Base-by-base conservation (phyloP, 225 moss, liverwort and hornwort species). In the Physcomitrellopsis africana region DNA sequence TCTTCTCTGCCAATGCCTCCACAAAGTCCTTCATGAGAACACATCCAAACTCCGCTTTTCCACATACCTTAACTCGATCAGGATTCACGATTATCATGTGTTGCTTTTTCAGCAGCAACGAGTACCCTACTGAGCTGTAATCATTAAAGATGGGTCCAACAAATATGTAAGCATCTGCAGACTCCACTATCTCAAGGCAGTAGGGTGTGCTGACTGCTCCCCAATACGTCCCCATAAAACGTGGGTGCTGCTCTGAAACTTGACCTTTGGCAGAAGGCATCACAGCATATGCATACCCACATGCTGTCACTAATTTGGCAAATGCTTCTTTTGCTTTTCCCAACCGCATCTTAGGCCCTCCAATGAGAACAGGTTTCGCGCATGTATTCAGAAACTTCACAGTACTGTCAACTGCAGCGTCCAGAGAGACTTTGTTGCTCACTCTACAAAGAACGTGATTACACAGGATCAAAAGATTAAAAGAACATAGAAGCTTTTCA, bases 261-360 rank as follows among this genome's bases (percentile, higher is more conserved):
- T 78, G 80, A 51, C 88, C 88, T 79, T 88, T 88, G 53, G 88
- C 85, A 23, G 88, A 88, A 10, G 88, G 88, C 88, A 88, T 88
- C 2, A 78, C 79, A 22, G 88, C 88, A n/a, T 88, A 88, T 5
- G 88, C 88, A 55, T 88, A 88, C 29, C 78, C 82, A 53, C 82
- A 88, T 16, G 88, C 69, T 51, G 85, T 85, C 32, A 81, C 88
- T 71, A 88, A 22, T 37, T 76, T 65, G 0, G 1, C 69, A 60
- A 88, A 88, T 9, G 82, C 78, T 1, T 78, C 80, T 78, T 72
- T 80, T 0, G 88, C 81, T 70, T 83, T 88, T 16, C 88, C 88
- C 29, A 88, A 60, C 24, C 88, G 76, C 5, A 88, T 18, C 44
- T 88, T 88, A 27, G 88, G 88, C 22, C 88, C 88, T 16, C 88